Conservation (phyloP, 2,329 filamentous ascomycete species). For the Talaromyces piceae region DNA sequence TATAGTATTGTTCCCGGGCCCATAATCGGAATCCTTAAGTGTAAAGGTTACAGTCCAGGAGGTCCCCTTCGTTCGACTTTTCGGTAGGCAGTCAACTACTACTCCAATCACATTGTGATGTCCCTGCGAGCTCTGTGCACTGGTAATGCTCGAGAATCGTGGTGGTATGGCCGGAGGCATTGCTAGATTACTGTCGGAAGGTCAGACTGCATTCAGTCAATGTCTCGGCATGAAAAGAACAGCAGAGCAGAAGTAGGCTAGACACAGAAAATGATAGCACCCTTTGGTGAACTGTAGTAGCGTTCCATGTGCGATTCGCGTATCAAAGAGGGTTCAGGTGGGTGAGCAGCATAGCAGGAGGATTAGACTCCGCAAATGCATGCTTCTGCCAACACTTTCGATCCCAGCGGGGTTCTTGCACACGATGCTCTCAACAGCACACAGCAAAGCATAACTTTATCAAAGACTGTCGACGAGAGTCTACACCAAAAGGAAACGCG, state of each 20-base stretch:
- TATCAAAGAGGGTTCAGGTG: background rate
- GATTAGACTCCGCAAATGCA: background rate
- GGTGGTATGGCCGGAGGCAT: constrained; percentile 27
- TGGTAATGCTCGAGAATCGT: constrained; percentile 42
- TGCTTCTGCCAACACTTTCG: background rate
- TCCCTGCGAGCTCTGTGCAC: constrained; percentile 31
- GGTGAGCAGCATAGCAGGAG: background rate
- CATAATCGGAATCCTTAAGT: constrained; percentile 51
- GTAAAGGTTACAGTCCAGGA: constrained; percentile 58
- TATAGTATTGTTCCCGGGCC: constrained; percentile 31
- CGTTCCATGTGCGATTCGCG: background rate
- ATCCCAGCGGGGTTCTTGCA: background rate
- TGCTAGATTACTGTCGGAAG: no score
- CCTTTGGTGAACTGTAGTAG: background rate
- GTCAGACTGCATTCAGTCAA: no score
- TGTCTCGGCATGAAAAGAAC: no score
- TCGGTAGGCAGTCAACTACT: constrained; percentile 56
- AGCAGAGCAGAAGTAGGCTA: background rate
- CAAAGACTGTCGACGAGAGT: background rate
- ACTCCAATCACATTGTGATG: constrained; percentile 60
- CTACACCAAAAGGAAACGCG: background rate
- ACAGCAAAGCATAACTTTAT: background rate
- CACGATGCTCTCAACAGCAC: background rate
- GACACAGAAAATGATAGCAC: background rate
- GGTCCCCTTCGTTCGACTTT: constrained; percentile 43